Evolutionary conservation across 257 asterid species (phyloP).

Genomic region (Nicotiana paniculata): DNA sequence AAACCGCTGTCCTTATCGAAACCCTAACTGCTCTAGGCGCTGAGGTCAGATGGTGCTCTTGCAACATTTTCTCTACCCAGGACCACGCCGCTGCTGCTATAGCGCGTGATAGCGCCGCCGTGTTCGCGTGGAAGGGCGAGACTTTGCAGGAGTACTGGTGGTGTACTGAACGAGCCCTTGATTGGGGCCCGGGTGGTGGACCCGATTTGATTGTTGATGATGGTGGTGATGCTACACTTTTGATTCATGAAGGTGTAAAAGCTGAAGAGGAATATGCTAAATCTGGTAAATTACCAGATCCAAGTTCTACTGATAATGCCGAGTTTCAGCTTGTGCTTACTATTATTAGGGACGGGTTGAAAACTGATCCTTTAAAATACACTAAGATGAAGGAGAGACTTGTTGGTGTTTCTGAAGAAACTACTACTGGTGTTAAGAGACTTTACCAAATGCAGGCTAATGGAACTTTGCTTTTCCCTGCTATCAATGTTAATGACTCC

Average conservation of each 20-base stretch:
- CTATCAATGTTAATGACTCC: slow-evolving; percentile 31
- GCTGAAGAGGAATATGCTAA: slow-evolving; percentile 32
- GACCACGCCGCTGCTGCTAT: slow-evolving; percentile 34
- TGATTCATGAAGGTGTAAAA: slow-evolving; percentile 40
- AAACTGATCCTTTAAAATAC: slow-evolving; percentile 28
- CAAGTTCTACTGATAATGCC: slow-evolving; percentile 30
- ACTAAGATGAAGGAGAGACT: slow-evolving; percentile 35
- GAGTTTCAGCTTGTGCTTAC: slow-evolving; percentile 36
- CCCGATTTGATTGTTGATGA: slow-evolving; percentile 39
- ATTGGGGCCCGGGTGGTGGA: slow-evolving; percentile 40
- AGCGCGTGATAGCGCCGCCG: slow-evolving; percentile 32
- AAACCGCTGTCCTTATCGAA: slow-evolving; percentile 39
- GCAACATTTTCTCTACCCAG: slow-evolving; percentile 29
- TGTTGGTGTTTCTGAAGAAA: slow-evolving; percentile 45
- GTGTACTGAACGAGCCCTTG: slow-evolving; percentile 42
- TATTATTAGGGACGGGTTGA: slow-evolving; percentile 27
- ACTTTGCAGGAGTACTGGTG: slow-evolving; percentile 42
- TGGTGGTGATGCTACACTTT: slow-evolving; percentile 35
- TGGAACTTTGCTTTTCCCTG: slow-evolving; percentile 31
- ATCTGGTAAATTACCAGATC: slow-evolving; percentile 29
- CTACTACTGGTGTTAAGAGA: slow-evolving; percentile 42
- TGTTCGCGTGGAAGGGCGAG: slow-evolving; percentile 35
- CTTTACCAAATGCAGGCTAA: slow-evolving; percentile 36
- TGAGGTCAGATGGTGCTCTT: slow-evolving; percentile 37
- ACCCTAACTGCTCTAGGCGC: slow-evolving; percentile 47